Percentiles rank a stretch among this genome's conserved stretches.
These are phyloP conservation scores for Ramaria sp. DNA, from an alignment of 768 basidiomycete genomes.

Conservation along the genomic window DNA sequence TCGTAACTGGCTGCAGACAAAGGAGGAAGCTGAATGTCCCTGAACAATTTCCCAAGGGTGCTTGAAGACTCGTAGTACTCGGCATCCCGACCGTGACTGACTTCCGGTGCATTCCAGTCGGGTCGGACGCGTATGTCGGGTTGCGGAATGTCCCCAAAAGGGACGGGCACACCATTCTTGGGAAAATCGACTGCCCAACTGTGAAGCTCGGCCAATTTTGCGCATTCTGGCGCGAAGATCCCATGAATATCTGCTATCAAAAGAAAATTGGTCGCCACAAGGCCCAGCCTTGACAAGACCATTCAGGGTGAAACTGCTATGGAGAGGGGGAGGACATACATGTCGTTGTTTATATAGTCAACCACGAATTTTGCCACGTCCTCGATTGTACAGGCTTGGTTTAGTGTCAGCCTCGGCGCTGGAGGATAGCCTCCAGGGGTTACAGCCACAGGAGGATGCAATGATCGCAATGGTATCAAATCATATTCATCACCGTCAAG, in stretches of 20 bases:
- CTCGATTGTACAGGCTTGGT: conserved; percentile 40
- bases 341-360: conserved; percentile 58
- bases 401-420: conserved; percentile 32
- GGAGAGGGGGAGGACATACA: conserved; percentile 19
- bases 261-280: conserved; percentile 53
- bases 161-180: conserved; percentile 41
- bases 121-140: conserved; percentile 30
- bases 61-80: conserved; percentile 39
- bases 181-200: conserved; percentile 60
- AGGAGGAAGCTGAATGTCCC: conserved; percentile 44
- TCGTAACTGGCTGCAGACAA: conserved; percentile 13
- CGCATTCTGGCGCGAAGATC: conserved; percentile 42
- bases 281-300: conserved; percentile 44
- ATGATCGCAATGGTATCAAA: conserved; percentile 26
- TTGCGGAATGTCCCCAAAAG: conserved; percentile 31
- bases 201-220: conserved; percentile 43
- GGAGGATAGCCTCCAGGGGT: conserved; percentile 39
- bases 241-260: conserved; percentile 52
- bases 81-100: conserved; percentile 17
- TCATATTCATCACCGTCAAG: conserved; percentile 57
- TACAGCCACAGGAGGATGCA: conserved; percentile 17
- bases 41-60: conserved; percentile 53
- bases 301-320: conserved; percentile 19
- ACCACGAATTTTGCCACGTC: conserved; percentile 63
- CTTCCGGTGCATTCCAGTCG: conserved; percentile 59